phyloP scores from a whole-genome alignment of 768 basidiomycete genomes.

The Tricholoma sp. region DNA sequence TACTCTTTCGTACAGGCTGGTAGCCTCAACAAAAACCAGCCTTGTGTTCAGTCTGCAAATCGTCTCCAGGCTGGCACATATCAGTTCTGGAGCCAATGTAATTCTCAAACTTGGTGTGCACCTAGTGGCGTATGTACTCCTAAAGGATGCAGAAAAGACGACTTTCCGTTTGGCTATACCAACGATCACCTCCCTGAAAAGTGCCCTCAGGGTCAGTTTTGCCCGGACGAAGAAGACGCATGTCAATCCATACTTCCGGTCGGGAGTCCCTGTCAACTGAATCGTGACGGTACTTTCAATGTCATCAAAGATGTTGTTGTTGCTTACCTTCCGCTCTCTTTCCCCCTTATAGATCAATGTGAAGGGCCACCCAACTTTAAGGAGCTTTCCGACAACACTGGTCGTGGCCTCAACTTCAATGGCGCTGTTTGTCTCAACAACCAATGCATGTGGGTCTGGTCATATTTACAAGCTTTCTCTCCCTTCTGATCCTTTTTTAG shows the following conservation, averaged over 20 bases:
- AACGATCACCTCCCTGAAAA: constrained; percentile 46
- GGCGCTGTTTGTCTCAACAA: constrained; percentile 83
- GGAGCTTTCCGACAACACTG: constrained; percentile 58
- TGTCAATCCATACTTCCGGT: constrained; percentile 60
- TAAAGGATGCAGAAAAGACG: constrained; percentile 71
- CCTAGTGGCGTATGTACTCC: constrained; percentile 47
- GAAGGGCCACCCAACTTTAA: constrained; percentile 58
- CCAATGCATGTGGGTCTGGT: constrained; percentile 63
- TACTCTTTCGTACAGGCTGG: constrained; percentile 41
- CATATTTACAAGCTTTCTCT: neutral
- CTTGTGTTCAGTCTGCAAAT: constrained; percentile 53
- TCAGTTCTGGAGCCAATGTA: constrained; percentile 77
- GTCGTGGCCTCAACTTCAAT: constrained; percentile 69
- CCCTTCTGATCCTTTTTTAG: constrained; percentile 28
- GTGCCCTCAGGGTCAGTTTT: constrained; percentile 63
- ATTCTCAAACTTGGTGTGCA: constrained; percentile 63
- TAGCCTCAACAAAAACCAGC: constrained; percentile 34
- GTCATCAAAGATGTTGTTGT: neutral
- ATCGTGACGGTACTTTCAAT: constrained; percentile 68
- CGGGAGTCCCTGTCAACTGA: constrained; percentile 72
- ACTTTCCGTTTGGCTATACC: constrained; percentile 69
- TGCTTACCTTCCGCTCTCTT: neutral
- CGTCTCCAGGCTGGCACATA: constrained; percentile 73
- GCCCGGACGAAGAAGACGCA: constrained; percentile 75
- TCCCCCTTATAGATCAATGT: constrained; percentile 62